A percentile compares a stretch with the other conserved stretches of the same genome.
These are phyloP conservation scores for Plasmodium sp. DNA, from an alignment of 169 alveolate species.

Conservation along the genomic window DNA sequence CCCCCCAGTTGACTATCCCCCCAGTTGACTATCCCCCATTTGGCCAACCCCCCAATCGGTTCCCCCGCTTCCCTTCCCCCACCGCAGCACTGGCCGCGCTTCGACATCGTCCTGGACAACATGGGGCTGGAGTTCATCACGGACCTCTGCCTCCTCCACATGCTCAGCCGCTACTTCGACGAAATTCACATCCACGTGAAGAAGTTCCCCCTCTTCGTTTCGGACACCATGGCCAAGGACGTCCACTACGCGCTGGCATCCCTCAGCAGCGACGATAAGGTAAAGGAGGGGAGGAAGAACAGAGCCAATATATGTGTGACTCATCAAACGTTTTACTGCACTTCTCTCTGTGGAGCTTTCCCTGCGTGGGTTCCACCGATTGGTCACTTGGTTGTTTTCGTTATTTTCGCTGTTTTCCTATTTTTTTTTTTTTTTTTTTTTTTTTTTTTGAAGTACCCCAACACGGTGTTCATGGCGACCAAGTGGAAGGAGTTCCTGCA, in stretches of 20 bases:
- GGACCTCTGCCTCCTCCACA: constrained; percentile 42
- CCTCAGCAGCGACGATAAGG: constrained; percentile 29
- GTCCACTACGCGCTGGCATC: constrained; percentile 16
- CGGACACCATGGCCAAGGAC: constrained; percentile 64
- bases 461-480: constrained; percentile 59
- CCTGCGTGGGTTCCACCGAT: not conserved
- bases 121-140: constrained; percentile 64
- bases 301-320: not conserved
- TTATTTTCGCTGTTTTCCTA: not conserved
- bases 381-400: not conserved
- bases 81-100: constrained; percentile 11
- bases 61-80: not conserved
- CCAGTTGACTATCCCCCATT: not conserved
- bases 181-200: constrained; percentile 41
- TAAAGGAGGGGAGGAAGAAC: not conserved
- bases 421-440: not conserved
- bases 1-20: not conserved
- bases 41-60: not conserved
- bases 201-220: constrained; percentile 44
- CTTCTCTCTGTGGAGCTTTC: not conserved
- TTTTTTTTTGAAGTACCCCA: constrained; percentile 36
- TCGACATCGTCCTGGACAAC: constrained; percentile 65
- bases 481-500: constrained; percentile 45
- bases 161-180: constrained; percentile 21
- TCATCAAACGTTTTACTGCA: not conserved